Conservation (phyloP, 2,329 filamentous ascomycete genomes). For the Arachnomyces sp. region DNA sequence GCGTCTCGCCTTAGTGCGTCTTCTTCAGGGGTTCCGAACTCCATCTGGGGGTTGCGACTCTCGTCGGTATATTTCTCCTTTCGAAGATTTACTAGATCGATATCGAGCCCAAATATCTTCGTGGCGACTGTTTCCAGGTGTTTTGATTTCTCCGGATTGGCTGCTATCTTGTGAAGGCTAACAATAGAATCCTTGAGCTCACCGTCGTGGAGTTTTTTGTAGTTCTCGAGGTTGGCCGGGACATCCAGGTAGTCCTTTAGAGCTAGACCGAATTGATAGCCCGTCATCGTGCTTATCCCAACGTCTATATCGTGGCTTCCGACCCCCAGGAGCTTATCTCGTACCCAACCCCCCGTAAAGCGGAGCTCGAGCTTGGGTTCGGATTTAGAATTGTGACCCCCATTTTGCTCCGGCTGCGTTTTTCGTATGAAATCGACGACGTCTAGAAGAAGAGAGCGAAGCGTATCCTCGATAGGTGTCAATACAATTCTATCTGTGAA, state of each 20-base stretch:
- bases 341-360: conserved; percentile 44
- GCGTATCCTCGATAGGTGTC: conserved; percentile 60
- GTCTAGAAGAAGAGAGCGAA: conserved; percentile 71
- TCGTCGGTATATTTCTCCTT: conserved; percentile 87
- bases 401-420: conserved; percentile 32
- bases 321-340: conserved; percentile 41
- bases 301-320: conserved; percentile 43
- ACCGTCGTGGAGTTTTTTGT: conserved; percentile 36
- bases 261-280: conserved; percentile 37
- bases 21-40: conserved; percentile 86
- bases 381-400: conserved; percentile 13
- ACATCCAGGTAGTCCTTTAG: conserved; percentile 37
- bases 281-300: conserved; percentile 42
- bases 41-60: conserved; percentile 82
- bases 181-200: conserved; percentile 59
- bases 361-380: conserved; percentile 31
- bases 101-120: conserved; percentile 73
- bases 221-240: conserved; percentile 32
- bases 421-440: conserved; percentile 60
- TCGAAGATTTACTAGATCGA: conserved; percentile 89
- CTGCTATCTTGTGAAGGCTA: conserved; percentile 76
- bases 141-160: conserved; percentile 93
- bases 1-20: conserved; percentile 85
- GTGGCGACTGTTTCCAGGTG: conserved; percentile 88
- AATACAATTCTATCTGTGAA: conserved; percentile 43